These are phyloP conservation scores for Polyporus arcularius DNA, from an alignment of 768 basidiomycete genomes.

Conservation along the genomic window DNA sequence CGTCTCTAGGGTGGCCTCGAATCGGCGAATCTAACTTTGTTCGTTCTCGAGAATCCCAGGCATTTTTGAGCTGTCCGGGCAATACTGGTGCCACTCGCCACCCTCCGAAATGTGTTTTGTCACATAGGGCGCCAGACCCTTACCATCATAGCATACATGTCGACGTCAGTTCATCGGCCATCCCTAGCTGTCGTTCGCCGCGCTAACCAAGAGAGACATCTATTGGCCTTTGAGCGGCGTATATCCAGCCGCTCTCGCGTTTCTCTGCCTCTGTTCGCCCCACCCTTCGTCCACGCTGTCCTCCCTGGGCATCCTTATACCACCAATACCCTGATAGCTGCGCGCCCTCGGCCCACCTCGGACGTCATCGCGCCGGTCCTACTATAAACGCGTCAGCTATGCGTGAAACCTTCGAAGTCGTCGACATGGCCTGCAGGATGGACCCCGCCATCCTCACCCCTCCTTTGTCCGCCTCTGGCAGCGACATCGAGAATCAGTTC, in stretches of 20 bases:
- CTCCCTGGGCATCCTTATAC: neutral
- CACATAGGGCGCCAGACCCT: neutral
- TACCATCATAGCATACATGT: neutral
- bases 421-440: conserved; percentile 1
- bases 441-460: conserved; percentile 21
- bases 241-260: neutral
- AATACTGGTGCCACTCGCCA: neutral
- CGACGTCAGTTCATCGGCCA: neutral
- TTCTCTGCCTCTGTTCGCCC: neutral
- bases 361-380: neutral
- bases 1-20: conserved; percentile 12
- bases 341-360: neutral
- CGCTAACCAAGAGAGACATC: conserved; percentile 9
- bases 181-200: neutral
- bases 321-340: conserved; percentile 1
- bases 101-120: too few relatives aligned
- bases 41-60: neutral
- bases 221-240: conserved; percentile 1
- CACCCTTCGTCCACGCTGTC: conserved; percentile 7
- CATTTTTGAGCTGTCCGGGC: neutral
- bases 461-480: conserved; percentile 17
- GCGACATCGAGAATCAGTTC: conserved; percentile 3
- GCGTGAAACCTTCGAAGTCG: neutral
- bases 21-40: neutral
- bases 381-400: neutral